These are phyloP conservation scores for Populus trichocarpa DNA, from an alignment of 441 rosid genomes.

Conservation along the genomic window DNA sequence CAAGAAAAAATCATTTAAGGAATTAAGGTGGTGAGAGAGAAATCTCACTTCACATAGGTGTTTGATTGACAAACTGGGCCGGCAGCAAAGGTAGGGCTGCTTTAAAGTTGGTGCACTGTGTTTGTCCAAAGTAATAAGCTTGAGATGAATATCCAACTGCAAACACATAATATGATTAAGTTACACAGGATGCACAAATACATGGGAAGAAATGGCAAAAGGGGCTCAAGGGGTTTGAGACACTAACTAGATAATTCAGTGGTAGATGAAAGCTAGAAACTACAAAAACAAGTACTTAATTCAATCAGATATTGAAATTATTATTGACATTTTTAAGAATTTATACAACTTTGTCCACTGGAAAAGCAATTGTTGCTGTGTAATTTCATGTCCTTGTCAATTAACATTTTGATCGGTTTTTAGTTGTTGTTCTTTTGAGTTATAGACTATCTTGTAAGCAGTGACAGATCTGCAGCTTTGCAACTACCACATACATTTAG, in stretches of 20 bases:
- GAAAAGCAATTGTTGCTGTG: background rate
- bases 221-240: background rate
- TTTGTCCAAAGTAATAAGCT: constrained; percentile 53
- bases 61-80: constrained; percentile 43
- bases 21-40: constrained; percentile 6
- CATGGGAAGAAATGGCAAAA: background rate
- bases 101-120: constrained; percentile 40
- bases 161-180: constrained; percentile 17
- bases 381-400: background rate
- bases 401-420: background rate
- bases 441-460: background rate
- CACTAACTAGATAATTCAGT: background rate
- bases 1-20: background rate
- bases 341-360: background rate
- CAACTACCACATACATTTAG: no score
- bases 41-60: constrained; percentile 55
- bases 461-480: background rate
- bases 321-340: background rate
- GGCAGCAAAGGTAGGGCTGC: constrained; percentile 62
- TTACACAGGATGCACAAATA: constrained; percentile 5
- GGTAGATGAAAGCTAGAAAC: background rate
- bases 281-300: background rate
- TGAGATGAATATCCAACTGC: constrained; percentile 53
- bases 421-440: background rate
- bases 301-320: background rate